Base-by-base conservation (phyloP, 306 rosid species). In the Cucurbita maxima region DNA sequence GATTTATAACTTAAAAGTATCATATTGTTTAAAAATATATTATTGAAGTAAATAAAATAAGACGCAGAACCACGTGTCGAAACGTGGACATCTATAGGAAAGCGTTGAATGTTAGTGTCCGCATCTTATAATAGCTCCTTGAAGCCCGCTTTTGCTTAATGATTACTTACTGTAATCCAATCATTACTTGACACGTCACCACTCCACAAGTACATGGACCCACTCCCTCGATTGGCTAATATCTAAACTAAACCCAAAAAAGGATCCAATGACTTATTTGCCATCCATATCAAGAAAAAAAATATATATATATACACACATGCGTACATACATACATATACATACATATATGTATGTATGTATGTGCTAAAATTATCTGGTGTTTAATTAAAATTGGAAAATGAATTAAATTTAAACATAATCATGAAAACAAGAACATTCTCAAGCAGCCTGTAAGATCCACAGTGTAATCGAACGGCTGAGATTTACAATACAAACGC, bases 391-490 rank as follows among this genome's bases (percentile, higher is more conserved):
- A 12, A 14, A 2, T 58, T 30, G 64, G 64, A 12, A 10, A 10
- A 13, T 5, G 18, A 34, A 59, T 34, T 62, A 18, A 63, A 18
- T 2, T 2, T 63, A 41, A 40, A 8, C 7, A 36, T 16, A 18
- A 38, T 61, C 25, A 37, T 4, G 22, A 70, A 36, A 37, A 53
- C 10, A 38, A 38, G 83, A 77, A 83, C 79, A 83, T 79, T 40
- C 15, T 40, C 0, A 9, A 8, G 16, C 8, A n/a, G 19, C 5
- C 8, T 59, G 44, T 12, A 36, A 36, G 67, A 59, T 30, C 22
- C 47, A 8, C 68, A 30, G 70, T 10, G 69, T 44, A 62, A 62
- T 62, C 44, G 20, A 54, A 40, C 25, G 45, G 44, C 43, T 16
- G 59, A 10, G 0, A 20, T 10, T 54, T n/a, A 16, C 38, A 53